Base-by-base conservation (phyloP, 768 basidiomycete genomes). In the Boletus sp. region DNA sequence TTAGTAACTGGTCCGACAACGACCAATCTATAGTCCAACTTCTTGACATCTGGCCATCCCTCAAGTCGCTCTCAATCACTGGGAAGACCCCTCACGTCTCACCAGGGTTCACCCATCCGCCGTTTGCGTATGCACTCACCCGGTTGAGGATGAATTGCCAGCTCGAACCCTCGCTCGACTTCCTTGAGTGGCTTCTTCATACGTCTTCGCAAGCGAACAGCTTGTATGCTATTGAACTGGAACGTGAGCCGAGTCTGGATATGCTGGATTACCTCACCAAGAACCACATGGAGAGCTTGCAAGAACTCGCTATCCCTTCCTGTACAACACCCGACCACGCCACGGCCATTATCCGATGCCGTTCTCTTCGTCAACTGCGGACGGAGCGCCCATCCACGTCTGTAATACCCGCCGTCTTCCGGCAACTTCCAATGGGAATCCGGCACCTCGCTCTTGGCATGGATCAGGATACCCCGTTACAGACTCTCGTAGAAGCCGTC, bases 1-100 rank as follows among this genome's bases (percentile, higher is more conserved):
- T 90, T 62, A 80, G 77, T 64, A 89, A 90, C 64, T 88, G 85
- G 85, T 83, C 87, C 11, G 79, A 83, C 56, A 83, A 85, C 63
- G 70, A 76, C 47, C 70, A 79, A 38, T 72, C 79, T 15, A 71
- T 88, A 48, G 71, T 76, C 44, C 83, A 86, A 67, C 78, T 90
- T 38, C 79, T 89, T 57, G 77, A 80, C 48, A 72, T 84, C 51
- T 88, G 83, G 81, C 77, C 85, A 2, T 73, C 77, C 15, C 70
- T 90, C 51, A 72, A 72, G 50, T 77, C 78, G 21, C 78, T 90
- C 33, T 74, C 78, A 47, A 75, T 86, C 39, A 77, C 79, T 53
- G 87, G 85, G 32, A 80, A 79, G n/a, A 72, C 71, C 0, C 83
- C 85, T 8, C 76, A 77, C 47, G 72, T 78, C 32, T 72, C 77